phyloP scores from a whole-genome alignment of 805 yeast genomes.

The Kazachstania kunashirensis region DNA sequence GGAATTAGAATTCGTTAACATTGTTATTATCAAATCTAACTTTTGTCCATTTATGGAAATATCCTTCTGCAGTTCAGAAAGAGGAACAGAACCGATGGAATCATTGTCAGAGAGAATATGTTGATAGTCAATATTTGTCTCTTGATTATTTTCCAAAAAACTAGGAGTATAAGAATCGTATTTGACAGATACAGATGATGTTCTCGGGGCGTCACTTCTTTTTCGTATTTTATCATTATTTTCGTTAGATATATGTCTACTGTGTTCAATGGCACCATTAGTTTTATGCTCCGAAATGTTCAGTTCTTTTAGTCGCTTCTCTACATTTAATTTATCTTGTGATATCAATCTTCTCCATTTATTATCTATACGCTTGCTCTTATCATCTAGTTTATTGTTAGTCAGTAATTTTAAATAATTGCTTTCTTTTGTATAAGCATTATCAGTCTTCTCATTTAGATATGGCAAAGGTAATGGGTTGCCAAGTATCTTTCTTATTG shows the following conservation, averaged over 20 bases:
- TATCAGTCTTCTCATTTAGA: constrained; percentile 5
- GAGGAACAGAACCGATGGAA: constrained; percentile 1
- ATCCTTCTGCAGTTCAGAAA: constrained; percentile 12
- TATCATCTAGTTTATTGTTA: constrained; percentile 3
- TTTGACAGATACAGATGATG: too few relatives aligned
- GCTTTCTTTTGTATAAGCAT: not conserved
- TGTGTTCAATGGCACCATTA: too few relatives aligned
- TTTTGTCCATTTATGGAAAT: constrained; percentile 16
- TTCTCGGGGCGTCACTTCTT: too few relatives aligned
- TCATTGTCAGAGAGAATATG: too few relatives aligned
- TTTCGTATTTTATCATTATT: too few relatives aligned
- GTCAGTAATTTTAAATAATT: constrained; percentile 2
- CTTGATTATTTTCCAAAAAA: too few relatives aligned
- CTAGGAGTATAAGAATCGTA: too few relatives aligned
- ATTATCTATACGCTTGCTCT: constrained; percentile 9
- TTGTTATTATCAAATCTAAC: constrained; percentile 19
- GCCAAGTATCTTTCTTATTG: constrained; percentile 22
- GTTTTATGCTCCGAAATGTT: too few relatives aligned
- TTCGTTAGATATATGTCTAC: too few relatives aligned
- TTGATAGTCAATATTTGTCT: too few relatives aligned
- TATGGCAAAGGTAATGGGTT: constrained; percentile 35
- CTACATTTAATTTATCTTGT: constrained; percentile 10
- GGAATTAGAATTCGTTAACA: constrained; percentile 8
- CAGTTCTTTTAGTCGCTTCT: constrained; percentile 13
- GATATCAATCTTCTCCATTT: constrained; percentile 13